Evolutionary conservation across 108 stramenopile species (phyloP).

Genomic region (Cyclotella sp.): DNA sequence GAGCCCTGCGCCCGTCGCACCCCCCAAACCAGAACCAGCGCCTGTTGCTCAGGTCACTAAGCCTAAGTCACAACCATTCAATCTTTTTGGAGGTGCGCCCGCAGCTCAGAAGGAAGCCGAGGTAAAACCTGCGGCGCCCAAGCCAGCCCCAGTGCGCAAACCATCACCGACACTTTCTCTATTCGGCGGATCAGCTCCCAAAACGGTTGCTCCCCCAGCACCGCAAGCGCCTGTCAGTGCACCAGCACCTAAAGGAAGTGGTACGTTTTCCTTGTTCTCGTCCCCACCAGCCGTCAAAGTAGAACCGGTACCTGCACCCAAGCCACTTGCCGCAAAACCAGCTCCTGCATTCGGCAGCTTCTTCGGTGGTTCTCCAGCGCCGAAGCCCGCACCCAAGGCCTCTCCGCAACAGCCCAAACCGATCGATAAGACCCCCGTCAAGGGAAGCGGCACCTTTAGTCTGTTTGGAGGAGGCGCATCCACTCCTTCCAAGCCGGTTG

Average conservation of each 20-base stretch:
- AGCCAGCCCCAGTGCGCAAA: constrained; percentile 38
- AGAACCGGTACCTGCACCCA: constrained; percentile 16
- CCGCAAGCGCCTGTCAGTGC: constrained; percentile 29
- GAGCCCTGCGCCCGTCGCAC: constrained; percentile 35
- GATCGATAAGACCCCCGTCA: constrained; percentile 20
- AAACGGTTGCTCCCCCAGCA: constrained; percentile 42
- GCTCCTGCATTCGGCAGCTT: constrained; percentile 35
- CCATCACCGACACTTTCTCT: constrained; percentile 50
- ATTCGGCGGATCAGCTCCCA: constrained; percentile 20
- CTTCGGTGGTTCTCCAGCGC: constrained; percentile 26
- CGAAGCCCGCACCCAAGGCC: constrained; percentile 40
- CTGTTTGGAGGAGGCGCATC: constrained; percentile 51
- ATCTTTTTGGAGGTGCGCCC: constrained; percentile 37
- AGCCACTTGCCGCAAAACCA: constrained; percentile 8
- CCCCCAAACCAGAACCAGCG: constrained; percentile 49
- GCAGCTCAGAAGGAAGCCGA: constrained; percentile 20
- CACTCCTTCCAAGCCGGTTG: constrained; percentile 26
- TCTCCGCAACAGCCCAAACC: constrained; percentile 40
- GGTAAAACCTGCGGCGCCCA: constrained; percentile 28
- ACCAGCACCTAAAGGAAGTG: constrained; percentile 33
- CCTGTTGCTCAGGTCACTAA: constrained; percentile 13
- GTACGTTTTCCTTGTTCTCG: constrained; percentile 41
- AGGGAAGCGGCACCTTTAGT: constrained; percentile 54
- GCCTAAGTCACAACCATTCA: constrained; percentile 35
- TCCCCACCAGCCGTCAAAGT: constrained; percentile 20